A percentile compares a stretch with the other conserved stretches of the same genome.
These are phyloP conservation scores for Paramecium sexaurelia DNA, from an alignment of 73 alveolate genomes.

Conservation along the genomic window DNA sequence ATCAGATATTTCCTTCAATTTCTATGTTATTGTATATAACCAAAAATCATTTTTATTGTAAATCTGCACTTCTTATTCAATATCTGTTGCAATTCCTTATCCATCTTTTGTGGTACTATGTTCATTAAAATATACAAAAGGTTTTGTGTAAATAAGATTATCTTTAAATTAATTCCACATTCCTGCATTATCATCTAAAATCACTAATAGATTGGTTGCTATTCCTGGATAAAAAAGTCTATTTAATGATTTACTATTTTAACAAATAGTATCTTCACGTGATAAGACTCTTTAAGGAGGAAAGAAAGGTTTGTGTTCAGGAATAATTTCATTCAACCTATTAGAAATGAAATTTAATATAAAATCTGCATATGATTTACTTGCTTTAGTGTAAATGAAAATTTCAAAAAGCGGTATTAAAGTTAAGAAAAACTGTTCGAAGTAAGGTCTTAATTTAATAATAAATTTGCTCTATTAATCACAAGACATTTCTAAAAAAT, in stretches of 20 bases:
- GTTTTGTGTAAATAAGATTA: constrained; percentile 32
- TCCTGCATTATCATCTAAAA: constrained; percentile 41
- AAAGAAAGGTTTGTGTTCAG: constrained; percentile 31
- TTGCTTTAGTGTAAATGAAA: constrained; percentile 46
- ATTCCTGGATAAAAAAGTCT: constrained; percentile 49
- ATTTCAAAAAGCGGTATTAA: constrained; percentile 30
- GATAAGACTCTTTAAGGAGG: background rate
- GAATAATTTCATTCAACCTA: background rate
- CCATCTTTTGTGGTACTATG: background rate
- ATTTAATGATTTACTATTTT: constrained; percentile 17
- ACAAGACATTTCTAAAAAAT: background rate
- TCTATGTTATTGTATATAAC: background rate
- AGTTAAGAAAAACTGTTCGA: constrained; percentile 18
- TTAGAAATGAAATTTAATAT: background rate
- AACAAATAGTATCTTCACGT: constrained; percentile 26
- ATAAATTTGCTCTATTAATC: constrained; percentile 17
- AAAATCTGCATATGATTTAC: constrained; percentile 44
- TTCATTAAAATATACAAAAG: constrained; percentile 16
- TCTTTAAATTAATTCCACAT: constrained; percentile 47
- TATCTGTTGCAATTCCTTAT: constrained; percentile 40
- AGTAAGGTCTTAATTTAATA: constrained; percentile 42
- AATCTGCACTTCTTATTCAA: constrained; percentile 12
- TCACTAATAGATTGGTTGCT: constrained; percentile 6
- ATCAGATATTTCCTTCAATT: background rate
- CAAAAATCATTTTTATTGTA: constrained; percentile 17